Evolutionary conservation across 768 basidiomycete genomes (phyloP).

Genomic region (Rhodotorula paludigena): DNA sequence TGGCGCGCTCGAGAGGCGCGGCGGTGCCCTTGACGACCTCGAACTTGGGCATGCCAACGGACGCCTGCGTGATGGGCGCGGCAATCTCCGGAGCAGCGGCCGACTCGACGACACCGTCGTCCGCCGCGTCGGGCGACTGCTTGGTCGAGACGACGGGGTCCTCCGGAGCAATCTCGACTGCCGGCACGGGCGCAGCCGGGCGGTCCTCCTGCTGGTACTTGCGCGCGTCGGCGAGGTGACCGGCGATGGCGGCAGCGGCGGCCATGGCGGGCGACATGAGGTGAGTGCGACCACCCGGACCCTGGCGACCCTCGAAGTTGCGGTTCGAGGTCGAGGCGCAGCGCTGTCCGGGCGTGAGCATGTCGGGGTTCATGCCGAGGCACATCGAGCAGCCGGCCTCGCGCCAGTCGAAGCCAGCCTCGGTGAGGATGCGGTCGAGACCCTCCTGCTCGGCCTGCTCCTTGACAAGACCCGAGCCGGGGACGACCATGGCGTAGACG

Average conservation of each 20-base stretch:
- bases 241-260: conserved; percentile 79
- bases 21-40: conserved; percentile 40
- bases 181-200: conserved; percentile 53
- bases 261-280: conserved; percentile 88
- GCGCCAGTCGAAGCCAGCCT: conserved; percentile 90
- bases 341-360: conserved; percentile 69
- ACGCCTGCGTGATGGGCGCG: conserved; percentile 39
- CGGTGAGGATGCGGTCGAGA: conserved; percentile 75
- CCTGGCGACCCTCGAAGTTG: conserved; percentile 88
- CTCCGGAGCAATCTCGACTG: conserved; percentile 44
- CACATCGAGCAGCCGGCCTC: conserved; percentile 97
- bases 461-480: conserved; percentile 83
- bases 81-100: conserved; percentile 41
- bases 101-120: conserved; percentile 37
- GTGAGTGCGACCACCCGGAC: conserved; percentile 79
- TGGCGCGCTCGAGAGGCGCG: conserved; percentile 44
- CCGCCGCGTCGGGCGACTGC: conserved; percentile 28
- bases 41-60: conserved; percentile 42
- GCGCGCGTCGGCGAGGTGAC: conserved; percentile 77
- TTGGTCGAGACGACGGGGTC: conserved; percentile 38
- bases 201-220: conserved; percentile 60
- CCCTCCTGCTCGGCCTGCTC: conserved; percentile 87
- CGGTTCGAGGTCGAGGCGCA: conserved; percentile 90
- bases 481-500: conserved; percentile 84
- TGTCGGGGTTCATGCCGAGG: conserved; percentile 91